These are phyloP conservation scores for Tremella fuciformis DNA, from an alignment of 768 basidiomycete genomes.

Conservation along the genomic window DNA sequence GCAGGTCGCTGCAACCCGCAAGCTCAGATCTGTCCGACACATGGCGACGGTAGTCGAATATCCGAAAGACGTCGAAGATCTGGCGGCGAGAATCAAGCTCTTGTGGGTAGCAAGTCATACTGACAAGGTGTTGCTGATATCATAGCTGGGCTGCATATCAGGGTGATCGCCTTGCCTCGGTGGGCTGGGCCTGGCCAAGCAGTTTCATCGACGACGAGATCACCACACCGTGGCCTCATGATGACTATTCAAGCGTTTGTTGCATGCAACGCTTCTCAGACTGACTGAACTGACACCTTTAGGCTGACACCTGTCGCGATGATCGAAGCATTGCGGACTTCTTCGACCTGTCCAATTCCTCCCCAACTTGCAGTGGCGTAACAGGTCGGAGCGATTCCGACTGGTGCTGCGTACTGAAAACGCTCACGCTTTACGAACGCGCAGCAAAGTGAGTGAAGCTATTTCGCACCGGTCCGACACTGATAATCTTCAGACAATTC, in stretches of 20 bases:
- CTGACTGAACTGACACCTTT: not conserved
- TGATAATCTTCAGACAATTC: not conserved
- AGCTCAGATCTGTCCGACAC: slow-evolving; percentile 6
- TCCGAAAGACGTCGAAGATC: slow-evolving; percentile 20
- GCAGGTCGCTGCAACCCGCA: slow-evolving; percentile 2
- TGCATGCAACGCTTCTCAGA: not conserved
- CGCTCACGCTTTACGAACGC: slow-evolving; percentile 2
- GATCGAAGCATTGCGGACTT: slow-evolving; percentile 21
- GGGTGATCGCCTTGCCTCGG: slow-evolving; percentile 13
- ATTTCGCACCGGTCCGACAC: not conserved
- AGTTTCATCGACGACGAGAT: slow-evolving; percentile 33
- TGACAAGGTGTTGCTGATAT: not conserved
- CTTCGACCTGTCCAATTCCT: slow-evolving; percentile 9
- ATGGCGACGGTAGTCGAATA: slow-evolving; percentile 20
- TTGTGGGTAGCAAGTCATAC: slow-evolving; percentile 29
- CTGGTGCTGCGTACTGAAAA: slow-evolving; percentile 1
- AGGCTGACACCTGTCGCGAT: slow-evolving; percentile 16
- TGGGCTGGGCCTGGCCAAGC: slow-evolving; percentile 12
- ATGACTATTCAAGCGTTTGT: slow-evolving; percentile 28
- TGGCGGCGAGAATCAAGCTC: slow-evolving; percentile 27
- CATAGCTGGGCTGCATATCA: slow-evolving; percentile 36
- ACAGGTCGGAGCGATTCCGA: not conserved
- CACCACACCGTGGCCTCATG: slow-evolving; percentile 37
- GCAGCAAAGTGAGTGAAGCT: not conserved
- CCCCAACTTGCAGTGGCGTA: not conserved